Evolutionary conservation across 2,329 filamentous ascomycete genomes (phyloP).

Genomic region (Blastomyces silverae): DNA sequence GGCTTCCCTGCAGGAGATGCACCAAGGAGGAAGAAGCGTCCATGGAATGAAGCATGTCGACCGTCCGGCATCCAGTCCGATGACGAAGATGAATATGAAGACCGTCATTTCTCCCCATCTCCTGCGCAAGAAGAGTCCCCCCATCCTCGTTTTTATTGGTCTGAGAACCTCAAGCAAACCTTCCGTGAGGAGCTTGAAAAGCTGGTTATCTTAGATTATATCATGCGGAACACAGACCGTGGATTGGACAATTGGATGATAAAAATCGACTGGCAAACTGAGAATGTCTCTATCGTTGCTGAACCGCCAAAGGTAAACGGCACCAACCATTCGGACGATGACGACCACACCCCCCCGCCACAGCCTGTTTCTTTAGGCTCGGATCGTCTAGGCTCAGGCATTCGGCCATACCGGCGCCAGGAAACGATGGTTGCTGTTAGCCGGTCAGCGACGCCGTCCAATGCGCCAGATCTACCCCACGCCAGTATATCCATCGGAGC

Average conservation of each 20-base stretch:
- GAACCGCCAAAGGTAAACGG: conserved; percentile 66
- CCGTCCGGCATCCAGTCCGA: conserved; percentile 56
- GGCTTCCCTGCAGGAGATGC: conserved; percentile 63
- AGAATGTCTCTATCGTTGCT: conserved; percentile 77
- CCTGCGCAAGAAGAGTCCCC: conserved; percentile 40
- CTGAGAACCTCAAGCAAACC: conserved; percentile 75
- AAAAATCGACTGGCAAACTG: conserved; percentile 77
- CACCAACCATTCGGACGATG: conserved; percentile 39
- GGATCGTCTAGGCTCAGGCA: conserved; percentile 29
- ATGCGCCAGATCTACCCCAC: conserved; percentile 38
- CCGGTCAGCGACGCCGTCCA: conserved; percentile 49
- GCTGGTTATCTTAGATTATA: conserved; percentile 93
- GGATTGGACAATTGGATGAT: conserved; percentile 99
- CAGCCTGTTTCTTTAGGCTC: conserved; percentile 55
- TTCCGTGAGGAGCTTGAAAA: conserved; percentile 96
- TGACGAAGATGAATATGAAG: conserved; percentile 56
- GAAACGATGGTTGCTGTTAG: conserved; percentile 75
- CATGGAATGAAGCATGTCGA: conserved; percentile 77
- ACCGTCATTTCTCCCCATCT: conserved; percentile 38
- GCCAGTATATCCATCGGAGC: conserved; percentile 73
- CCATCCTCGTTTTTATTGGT: conserved; percentile 66
- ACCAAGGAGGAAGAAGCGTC: conserved; percentile 60
- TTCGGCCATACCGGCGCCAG: conserved; percentile 63
- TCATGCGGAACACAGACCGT: conserved; percentile 97
- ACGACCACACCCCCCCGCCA: conserved; percentile 46